Percentiles rank a stretch among this genome's conserved stretches.
These are phyloP conservation scores for Pythium brachiatum DNA, from an alignment of 352 stramenopile species.

Conservation along the genomic window DNA sequence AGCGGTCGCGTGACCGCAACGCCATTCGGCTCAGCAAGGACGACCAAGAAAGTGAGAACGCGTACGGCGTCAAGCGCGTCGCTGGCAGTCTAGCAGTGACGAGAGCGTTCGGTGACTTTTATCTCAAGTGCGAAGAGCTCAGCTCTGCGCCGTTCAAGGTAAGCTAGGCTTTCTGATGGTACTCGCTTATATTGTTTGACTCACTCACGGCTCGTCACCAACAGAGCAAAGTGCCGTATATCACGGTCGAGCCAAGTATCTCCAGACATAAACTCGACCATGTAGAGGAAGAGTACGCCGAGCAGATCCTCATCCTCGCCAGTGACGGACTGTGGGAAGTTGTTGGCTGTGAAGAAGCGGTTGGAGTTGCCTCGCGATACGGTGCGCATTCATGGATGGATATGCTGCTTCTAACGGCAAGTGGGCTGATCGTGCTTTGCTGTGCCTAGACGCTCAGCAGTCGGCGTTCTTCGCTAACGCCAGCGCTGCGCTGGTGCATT, in stretches of 20 bases:
- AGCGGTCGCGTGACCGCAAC: slow-evolving; percentile 68
- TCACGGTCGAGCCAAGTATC: slow-evolving; percentile 69
- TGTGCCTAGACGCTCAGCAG: slow-evolving; percentile 8
- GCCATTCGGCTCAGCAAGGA: slow-evolving; percentile 91
- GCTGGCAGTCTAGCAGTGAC: slow-evolving; percentile 91
- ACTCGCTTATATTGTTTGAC: not conserved
- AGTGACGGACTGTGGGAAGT: slow-evolving; percentile 86
- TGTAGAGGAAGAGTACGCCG: slow-evolving; percentile 39
- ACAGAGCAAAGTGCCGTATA: slow-evolving; percentile 79
- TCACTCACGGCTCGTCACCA: not conserved
- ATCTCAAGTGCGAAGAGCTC: slow-evolving; percentile 91
- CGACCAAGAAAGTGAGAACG: slow-evolving; percentile 71
- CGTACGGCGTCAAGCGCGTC: slow-evolving; percentile 86
- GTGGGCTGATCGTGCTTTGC: not conserved
- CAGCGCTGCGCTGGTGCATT: slow-evolving; percentile 65
- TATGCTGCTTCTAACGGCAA: not conserved
- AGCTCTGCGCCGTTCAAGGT: slow-evolving; percentile 91
- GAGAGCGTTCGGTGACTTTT: slow-evolving; percentile 91
- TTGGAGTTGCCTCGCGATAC: slow-evolving; percentile 66
- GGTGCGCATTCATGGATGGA: slow-evolving; percentile 42
- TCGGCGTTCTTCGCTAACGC: slow-evolving; percentile 43
- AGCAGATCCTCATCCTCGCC: slow-evolving; percentile 75
- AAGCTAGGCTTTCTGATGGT: slow-evolving; percentile 7
- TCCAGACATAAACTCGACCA: slow-evolving; percentile 41
- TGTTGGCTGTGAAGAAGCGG: slow-evolving; percentile 56